These are phyloP conservation scores for Entoloma clypeatum DNA, from an alignment of 1,284 basidiomycete species.

Conservation along the genomic window DNA sequence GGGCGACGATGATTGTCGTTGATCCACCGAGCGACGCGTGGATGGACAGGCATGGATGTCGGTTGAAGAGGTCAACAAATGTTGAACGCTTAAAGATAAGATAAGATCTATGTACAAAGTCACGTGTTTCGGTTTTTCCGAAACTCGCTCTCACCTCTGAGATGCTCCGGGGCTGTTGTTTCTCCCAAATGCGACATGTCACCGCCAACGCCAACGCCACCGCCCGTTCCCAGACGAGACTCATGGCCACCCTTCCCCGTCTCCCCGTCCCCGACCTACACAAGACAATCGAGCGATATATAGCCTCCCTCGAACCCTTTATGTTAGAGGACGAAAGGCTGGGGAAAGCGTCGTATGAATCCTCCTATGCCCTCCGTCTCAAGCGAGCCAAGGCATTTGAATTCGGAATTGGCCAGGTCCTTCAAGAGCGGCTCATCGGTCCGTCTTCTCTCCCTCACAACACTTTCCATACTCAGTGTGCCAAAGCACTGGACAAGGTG, in stretches of 20 bases:
- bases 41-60: conserved; percentile 29
- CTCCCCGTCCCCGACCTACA: conserved; percentile 85
- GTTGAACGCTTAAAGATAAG: background rate
- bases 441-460: conserved; percentile 25
- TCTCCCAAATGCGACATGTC: conserved; percentile 21
- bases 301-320: conserved; percentile 79
- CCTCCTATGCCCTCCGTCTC: conserved; percentile 58
- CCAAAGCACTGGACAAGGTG: conserved; percentile 74
- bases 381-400: conserved; percentile 75
- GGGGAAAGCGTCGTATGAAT: conserved; percentile 50
- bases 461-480: conserved; percentile 13
- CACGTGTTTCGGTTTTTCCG: no score
- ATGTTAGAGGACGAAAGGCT: conserved; percentile 70
- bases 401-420: conserved; percentile 61
- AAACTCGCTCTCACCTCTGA: conserved; percentile 1
- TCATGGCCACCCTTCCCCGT: conserved; percentile 41
- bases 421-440: conserved; percentile 84
- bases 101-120: no score
- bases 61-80: conserved; percentile 2
- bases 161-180: conserved; percentile 17
- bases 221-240: background rate
- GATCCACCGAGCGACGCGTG: conserved; percentile 42
- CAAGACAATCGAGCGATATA: conserved; percentile 76
- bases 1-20: conserved; percentile 48
- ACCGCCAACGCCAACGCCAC: conserved; percentile 16